Conservation (phyloP, 2,329 filamentous ascomycete genomes). For the Colletotrichum orchidophilum region DNA sequence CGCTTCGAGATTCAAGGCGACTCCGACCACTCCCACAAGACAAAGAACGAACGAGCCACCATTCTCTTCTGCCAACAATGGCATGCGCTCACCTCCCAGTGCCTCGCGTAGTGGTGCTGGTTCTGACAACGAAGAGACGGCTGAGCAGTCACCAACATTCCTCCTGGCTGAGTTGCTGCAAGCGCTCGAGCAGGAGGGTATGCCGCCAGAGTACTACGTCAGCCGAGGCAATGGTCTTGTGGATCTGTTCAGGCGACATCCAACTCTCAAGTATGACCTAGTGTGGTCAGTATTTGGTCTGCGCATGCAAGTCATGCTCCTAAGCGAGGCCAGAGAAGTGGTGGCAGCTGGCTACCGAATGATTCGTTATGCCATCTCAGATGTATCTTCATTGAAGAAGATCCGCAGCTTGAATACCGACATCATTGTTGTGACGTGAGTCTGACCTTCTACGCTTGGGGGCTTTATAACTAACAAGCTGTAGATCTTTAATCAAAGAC, state of each 20-base stretch:
- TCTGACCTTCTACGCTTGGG: constrained; percentile 4
- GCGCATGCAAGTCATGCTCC: constrained; percentile 92
- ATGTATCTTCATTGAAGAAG: constrained; percentile 86
- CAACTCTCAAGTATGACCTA: constrained; percentile 94
- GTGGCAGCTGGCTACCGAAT: constrained; percentile 94
- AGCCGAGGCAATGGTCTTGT: constrained; percentile 91
- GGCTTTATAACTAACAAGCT: constrained; percentile 17
- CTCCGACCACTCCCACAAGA: constrained; percentile 62
- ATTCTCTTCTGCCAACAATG: constrained; percentile 50
- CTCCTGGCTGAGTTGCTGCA: constrained; percentile 90
- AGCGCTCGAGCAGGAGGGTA: constrained; percentile 85
- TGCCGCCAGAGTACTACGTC: constrained; percentile 95
- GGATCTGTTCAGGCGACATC: constrained; percentile 94
- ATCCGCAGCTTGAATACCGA: constrained; percentile 92
- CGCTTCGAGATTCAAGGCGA: constrained; percentile 60
- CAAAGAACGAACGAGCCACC: constrained; percentile 58
- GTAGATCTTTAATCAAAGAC: constrained; percentile 87
- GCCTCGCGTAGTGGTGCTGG: constrained; percentile 63
- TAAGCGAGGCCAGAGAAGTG: constrained; percentile 95
- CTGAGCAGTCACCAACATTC: constrained; percentile 86
- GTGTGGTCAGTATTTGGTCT: constrained; percentile 96
- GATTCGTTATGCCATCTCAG: constrained; percentile 93
- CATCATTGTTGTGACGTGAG: constrained; percentile 81
- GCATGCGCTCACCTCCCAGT: constrained; percentile 66
- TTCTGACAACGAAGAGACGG: constrained; percentile 72